phyloP scores from a whole-genome alignment of 139 green algal species.

The Micractinium sp. region DNA sequence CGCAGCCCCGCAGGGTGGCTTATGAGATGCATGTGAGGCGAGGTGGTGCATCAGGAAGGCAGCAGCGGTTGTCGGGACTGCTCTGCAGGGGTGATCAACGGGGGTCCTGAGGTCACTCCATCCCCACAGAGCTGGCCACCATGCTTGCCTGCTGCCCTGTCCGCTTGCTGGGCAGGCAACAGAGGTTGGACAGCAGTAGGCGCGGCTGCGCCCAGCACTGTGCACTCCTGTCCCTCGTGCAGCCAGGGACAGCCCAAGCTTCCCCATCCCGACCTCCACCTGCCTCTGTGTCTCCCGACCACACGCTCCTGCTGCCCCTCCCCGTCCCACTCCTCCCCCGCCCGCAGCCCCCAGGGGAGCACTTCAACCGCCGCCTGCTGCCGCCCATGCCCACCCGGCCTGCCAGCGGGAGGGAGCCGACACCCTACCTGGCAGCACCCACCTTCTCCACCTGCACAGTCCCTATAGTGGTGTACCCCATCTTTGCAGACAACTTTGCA shows the following conservation, averaged over 20 bases:
- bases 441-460: background rate
- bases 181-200: no score
- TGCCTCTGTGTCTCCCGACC: no score
- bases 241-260: no score
- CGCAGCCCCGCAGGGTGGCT: background rate
- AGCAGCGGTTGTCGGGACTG: background rate
- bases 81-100: no score
- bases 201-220: no score
- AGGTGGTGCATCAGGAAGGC: background rate
- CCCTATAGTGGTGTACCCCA: background rate
- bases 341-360: background rate
- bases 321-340: background rate
- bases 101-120: no score
- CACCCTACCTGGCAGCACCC: background rate
- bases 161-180: no score
- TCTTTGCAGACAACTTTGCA: slow-evolving; percentile 2
- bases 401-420: background rate
- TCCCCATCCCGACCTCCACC: no score
- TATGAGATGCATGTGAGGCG: background rate
- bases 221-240: no score
- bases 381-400: background rate
- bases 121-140: background rate
- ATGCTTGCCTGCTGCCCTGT: background rate
- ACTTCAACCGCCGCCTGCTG: background rate
- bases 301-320: background rate